Percentiles rank a stretch among this genome's conserved stretches.
These are phyloP conservation scores for Pleurotus salmoneostramineus DNA, from an alignment of 768 basidiomycete species.

Conservation along the genomic window DNA sequence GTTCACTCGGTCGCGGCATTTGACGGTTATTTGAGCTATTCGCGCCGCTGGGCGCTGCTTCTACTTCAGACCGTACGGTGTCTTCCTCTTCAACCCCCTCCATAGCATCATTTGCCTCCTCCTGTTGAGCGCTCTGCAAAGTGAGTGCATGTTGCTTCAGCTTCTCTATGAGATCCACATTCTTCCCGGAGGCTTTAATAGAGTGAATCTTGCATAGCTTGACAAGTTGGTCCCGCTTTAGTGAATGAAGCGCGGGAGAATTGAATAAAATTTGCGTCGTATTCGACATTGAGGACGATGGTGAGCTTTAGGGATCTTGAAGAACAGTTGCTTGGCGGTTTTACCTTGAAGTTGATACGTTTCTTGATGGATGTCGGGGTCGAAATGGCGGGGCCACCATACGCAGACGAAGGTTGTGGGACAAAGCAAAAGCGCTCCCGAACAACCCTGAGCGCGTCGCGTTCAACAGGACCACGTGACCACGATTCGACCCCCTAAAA, in stretches of 20 bases:
- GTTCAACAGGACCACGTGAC: constrained; percentile 4
- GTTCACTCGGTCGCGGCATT: constrained; percentile 64
- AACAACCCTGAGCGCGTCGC: background rate
- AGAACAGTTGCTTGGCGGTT: background rate
- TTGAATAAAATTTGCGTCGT: constrained; percentile 82
- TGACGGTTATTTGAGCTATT: constrained; percentile 9
- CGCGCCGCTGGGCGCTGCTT: background rate
- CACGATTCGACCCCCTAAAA: background rate
- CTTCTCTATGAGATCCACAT: constrained; percentile 63
- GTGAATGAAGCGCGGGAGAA: constrained; percentile 77
- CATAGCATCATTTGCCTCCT: constrained; percentile 11
- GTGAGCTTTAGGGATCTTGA: background rate
- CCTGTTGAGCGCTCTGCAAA: constrained; percentile 53
- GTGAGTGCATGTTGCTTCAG: constrained; percentile 64
- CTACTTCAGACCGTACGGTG: background rate
- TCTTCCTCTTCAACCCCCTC: background rate
- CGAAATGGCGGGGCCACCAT: too few relatives aligned
- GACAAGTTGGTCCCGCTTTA: constrained; percentile 81
- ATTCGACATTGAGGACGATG: constrained; percentile 44
- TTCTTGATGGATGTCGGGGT: too few relatives aligned
- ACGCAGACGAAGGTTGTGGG: background rate
- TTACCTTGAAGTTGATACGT: background rate
- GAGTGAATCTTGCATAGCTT: constrained; percentile 83
- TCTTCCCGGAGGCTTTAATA: constrained; percentile 80
- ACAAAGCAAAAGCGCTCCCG: background rate